Percentiles rank a stretch among this genome's conserved stretches.
phyloP scores from a whole-genome alignment of 2,329 filamentous ascomycete genomes.

The Aspergillus aculeatinus region DNA sequence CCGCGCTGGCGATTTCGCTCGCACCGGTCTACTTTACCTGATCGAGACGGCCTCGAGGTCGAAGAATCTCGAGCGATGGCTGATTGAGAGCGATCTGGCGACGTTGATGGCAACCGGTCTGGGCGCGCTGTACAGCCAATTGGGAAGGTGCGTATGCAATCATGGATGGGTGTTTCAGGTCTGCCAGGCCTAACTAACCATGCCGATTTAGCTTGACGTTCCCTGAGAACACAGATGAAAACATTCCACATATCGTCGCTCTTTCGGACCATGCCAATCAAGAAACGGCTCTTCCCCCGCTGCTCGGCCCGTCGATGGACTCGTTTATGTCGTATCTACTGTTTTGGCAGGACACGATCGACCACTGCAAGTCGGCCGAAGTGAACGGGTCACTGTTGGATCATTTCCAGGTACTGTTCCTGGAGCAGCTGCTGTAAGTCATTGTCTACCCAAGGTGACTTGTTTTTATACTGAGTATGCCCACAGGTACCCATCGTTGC shows the following conservation, averaged over 20 bases:
- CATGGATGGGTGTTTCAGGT: not conserved
- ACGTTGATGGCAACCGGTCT: conserved; percentile 96
- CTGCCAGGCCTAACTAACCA: not conserved
- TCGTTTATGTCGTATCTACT: conserved; percentile 92
- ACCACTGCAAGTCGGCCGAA: conserved; percentile 88
- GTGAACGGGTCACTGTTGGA: conserved; percentile 91
- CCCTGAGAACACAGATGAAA: conserved; percentile 65
- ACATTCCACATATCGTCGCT: conserved; percentile 75
- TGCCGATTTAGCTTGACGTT: conserved; percentile 60
- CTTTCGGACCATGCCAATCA: conserved; percentile 82
- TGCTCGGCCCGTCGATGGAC: conserved; percentile 82
- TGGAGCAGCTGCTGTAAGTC: conserved; percentile 84
- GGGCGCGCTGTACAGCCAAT: conserved; percentile 71
- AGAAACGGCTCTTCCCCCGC: conserved; percentile 72
- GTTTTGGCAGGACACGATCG: conserved; percentile 97
- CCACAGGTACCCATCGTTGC: conserved; percentile 80
- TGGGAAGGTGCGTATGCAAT: conserved; percentile 53
- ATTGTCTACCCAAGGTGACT: not conserved
- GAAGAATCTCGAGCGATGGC: conserved; percentile 83
- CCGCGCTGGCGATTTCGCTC: conserved; percentile 89
- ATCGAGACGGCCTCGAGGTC: conserved; percentile 90
- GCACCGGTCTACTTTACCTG: conserved; percentile 90
- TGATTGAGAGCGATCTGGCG: conserved; percentile 93
- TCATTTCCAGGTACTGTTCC: conserved; percentile 94
- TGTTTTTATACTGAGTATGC: conserved; percentile 8